Base-by-base conservation (phyloP, 2,329 filamentous ascomycete species). In the Talaromyces sp. region DNA sequence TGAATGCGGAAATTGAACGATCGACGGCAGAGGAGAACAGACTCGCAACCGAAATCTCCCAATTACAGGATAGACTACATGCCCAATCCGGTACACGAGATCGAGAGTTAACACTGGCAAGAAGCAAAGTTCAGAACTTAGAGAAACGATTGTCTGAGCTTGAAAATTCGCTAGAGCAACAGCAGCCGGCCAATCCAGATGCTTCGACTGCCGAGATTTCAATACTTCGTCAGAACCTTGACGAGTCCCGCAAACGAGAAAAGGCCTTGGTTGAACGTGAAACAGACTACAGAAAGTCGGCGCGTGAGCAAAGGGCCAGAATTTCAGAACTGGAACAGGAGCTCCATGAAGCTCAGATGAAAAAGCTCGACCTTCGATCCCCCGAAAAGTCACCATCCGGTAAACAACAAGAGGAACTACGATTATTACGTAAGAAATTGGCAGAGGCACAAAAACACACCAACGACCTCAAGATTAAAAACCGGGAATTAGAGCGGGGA, bases 241-340 rank as follows among this genome's bases (percentile, higher is more conserved):
- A 85, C 1, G 82, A 82, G 34, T 83, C 87, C 4, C 83, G 87
- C n/a, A 83, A 86, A 68, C 88, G 86, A 66, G 89, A 91, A 66
- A 82, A 84, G 16, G 83, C 86, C 18, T 82, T 87, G 57, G 75
- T 88, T 33, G 85, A 89, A 67, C 85, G 86, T n/a, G 89, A 91
- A 68, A 78, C 82, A 9, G 74, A 83, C 6, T 85, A 89, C 66
- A 89, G 87, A 66, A 84, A 88, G 33, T 76, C 79, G 1, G 80
- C 89, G 62, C 87, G 87, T 63, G 78, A 80, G 23, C 82, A 90
- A 62, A 89, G 89, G 72, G 82, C 83, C 55, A 84, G 88, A 61
- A 82, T 91, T 56, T 79, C 83, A 2, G 85, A 90, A 40, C 81
- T 92, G 16, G 89, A 91, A 70, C 83, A 83, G 47, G 85, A 88